These are phyloP conservation scores for Epicoccum sorghinum DNA, from an alignment of 2,329 filamentous ascomycete species.

Conservation along the genomic window DNA sequence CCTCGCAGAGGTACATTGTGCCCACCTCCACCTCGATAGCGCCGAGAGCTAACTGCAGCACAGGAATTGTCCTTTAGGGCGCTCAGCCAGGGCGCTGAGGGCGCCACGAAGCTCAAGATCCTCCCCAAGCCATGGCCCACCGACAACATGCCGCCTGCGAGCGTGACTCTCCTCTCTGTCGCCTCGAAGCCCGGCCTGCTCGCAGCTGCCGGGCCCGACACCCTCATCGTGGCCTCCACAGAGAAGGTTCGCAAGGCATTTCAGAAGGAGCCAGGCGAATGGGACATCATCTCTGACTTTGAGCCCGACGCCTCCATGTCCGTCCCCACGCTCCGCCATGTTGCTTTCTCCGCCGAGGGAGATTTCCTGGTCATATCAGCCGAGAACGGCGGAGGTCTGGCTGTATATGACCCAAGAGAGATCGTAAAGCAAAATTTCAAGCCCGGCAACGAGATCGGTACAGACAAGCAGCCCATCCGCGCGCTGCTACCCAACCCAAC, in stretches of 20 bases:
- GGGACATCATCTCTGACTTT: conserved; percentile 72
- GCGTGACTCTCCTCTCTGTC: conserved; percentile 82
- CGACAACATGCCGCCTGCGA: conserved; percentile 72
- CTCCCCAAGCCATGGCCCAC: conserved; percentile 78
- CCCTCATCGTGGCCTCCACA: conserved; percentile 76
- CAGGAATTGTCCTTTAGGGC: conserved; percentile 80
- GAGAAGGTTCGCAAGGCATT: conserved; percentile 80
- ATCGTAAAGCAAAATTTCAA: conserved; percentile 67
- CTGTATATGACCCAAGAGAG: conserved; percentile 76
- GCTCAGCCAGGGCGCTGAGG: conserved; percentile 59
- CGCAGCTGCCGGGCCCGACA: conserved; percentile 84
- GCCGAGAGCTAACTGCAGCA: conserved; percentile 17
- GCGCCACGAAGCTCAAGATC: conserved; percentile 80
- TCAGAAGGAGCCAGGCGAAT: conserved; percentile 57
- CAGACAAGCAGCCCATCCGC: conserved; percentile 75
- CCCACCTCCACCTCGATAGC: not conserved
- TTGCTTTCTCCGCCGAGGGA: conserved; percentile 91
- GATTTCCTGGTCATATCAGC: conserved; percentile 81
- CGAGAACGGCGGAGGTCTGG: conserved; percentile 79
- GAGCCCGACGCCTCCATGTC: conserved; percentile 74
- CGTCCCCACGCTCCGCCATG: conserved; percentile 80
- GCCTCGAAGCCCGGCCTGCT: conserved; percentile 80
- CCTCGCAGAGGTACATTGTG: conserved; percentile 75
- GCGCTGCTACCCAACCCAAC: conserved; percentile 81
- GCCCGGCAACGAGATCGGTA: conserved; percentile 75